Conservation (phyloP, 768 basidiomycete genomes). For the Calvatia gigantea region DNA sequence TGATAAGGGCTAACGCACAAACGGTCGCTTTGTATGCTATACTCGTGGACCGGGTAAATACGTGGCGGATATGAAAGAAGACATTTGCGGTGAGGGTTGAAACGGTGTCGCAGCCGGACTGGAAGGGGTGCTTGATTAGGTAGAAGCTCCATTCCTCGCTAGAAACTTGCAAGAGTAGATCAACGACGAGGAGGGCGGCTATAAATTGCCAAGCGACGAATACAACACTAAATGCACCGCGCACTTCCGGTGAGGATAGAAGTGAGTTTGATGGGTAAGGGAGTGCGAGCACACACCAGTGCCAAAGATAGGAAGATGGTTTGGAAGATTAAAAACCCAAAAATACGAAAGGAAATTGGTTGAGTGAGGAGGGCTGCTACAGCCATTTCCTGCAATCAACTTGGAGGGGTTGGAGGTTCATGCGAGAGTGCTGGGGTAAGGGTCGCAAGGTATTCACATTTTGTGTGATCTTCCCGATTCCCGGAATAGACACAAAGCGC, state of each 20-base stretch:
- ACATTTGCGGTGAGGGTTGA: constrained; percentile 3
- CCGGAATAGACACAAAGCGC: background rate
- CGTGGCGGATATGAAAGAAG: constrained; percentile 1
- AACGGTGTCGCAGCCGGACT: background rate
- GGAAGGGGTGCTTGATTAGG: background rate
- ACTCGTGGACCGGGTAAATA: background rate
- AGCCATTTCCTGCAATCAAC: background rate
- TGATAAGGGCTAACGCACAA: background rate
- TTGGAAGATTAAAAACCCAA: background rate
- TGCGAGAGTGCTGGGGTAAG: background rate
- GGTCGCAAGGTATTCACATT: background rate
- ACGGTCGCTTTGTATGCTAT: constrained; percentile 2
- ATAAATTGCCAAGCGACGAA: constrained; percentile 8
- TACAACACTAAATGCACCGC: constrained; percentile 1
- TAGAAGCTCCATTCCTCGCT: constrained; percentile 9
- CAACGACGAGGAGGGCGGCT: constrained; percentile 2
- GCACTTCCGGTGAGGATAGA: constrained; percentile 3
- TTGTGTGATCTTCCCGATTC: too few species aligned
- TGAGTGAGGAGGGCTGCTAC: background rate
- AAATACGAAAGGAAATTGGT: background rate
- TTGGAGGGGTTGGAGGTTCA: background rate
- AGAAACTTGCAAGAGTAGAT: constrained; percentile 1
- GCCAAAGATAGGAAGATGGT: background rate
- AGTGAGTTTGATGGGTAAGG: background rate
- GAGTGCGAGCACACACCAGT: background rate